Evolutionary conservation across 768 basidiomycete species (phyloP), one percentile per base, ranked within the genome.

Genomic region (Amyloporia xantha): DNA sequence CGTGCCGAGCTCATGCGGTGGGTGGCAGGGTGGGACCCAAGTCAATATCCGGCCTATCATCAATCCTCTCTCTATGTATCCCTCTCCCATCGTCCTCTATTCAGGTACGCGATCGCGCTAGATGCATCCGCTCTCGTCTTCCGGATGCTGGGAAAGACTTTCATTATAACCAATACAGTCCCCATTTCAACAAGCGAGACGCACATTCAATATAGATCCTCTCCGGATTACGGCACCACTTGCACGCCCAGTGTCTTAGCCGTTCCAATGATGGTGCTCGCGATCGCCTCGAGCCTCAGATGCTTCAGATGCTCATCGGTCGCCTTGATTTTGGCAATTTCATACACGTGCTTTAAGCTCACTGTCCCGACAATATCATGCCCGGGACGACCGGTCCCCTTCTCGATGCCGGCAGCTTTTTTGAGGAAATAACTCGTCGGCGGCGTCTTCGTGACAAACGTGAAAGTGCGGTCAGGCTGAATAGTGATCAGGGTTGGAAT

Each of bases 301-400:
- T 87, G 86, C 71, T 79, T 86, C 74, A 96, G 71, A 66, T 91
- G 86, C 54, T 86, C 86, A 70, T 99, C 96, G 61, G 77, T 80
- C 46, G 81, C 77, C 73, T 99, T 99, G 67, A 99, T 88, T 77
- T 90, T 95, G 30, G 95, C 91, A 64, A 99, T 96, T 75, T 98
- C 96, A 68, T 93, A 97, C 64, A 98, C 79, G 74, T 97, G 94
- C 75, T 99, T 99, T 60, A 98, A 77, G 62, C 80, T 88, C 66
- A 98, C 76, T 40, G 87, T 91, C 43, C 86, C 91, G 53, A 80
- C 73, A 51, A 76, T 71, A 61, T 88, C 84, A 69, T 86, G 79
- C 50, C 91, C 82, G 59, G 90, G 84, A 61, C 82, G 81, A 38
- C 81, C 88, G 41, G 90, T 81, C 13, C 93, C 95, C 69, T 92